These are phyloP conservation scores for Pleurotus djamor DNA, from an alignment of 768 basidiomycete genomes.

Conservation along the genomic window DNA sequence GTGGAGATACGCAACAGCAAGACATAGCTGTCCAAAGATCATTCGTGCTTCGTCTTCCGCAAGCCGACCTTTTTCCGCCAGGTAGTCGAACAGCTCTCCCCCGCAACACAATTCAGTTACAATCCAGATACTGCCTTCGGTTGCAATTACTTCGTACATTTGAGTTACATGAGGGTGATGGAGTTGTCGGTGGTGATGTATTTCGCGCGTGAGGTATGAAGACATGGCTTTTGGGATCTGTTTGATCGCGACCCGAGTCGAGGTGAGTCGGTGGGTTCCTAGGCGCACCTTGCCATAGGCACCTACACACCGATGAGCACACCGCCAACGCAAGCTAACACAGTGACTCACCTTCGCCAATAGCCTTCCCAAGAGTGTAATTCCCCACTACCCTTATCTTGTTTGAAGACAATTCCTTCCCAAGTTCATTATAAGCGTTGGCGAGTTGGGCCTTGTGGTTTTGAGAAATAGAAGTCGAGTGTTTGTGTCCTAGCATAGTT, in stretches of 20 bases:
- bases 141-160: slow-evolving; percentile 97
- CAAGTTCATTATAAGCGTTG: slow-evolving; percentile 95
- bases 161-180: slow-evolving; percentile 96
- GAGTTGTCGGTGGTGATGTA: slow-evolving; percentile 96
- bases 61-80: slow-evolving; percentile 90
- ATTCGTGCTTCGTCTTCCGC: slow-evolving; percentile 80
- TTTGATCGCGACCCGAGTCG: slow-evolving; percentile 93
- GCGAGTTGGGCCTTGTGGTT: slow-evolving; percentile 89
- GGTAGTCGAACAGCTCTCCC: slow-evolving; percentile 97
- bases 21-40: slow-evolving; percentile 94
- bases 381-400: slow-evolving; percentile 93
- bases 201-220: slow-evolving; percentile 90
- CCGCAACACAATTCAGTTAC: slow-evolving; percentile 96
- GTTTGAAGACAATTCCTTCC: slow-evolving; percentile 89
- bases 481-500: slow-evolving; percentile 54
- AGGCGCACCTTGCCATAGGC: slow-evolving; percentile 95
- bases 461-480: slow-evolving; percentile 58
- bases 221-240: slow-evolving; percentile 96
- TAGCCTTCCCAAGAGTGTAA: slow-evolving; percentile 90
- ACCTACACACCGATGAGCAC: slow-evolving; percentile 41
- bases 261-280: slow-evolving; percentile 91
- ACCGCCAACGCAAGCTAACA: slow-evolving; percentile 1
- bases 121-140: slow-evolving; percentile 94
- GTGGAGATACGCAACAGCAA: slow-evolving; percentile 93
- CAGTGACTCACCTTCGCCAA: slow-evolving; percentile 79